A percentile compares a stretch with the other conserved stretches of the same genome.
phyloP scores from a whole-genome alignment of 352 stramenopile genomes.

The Phytophthora litchii region DNA sequence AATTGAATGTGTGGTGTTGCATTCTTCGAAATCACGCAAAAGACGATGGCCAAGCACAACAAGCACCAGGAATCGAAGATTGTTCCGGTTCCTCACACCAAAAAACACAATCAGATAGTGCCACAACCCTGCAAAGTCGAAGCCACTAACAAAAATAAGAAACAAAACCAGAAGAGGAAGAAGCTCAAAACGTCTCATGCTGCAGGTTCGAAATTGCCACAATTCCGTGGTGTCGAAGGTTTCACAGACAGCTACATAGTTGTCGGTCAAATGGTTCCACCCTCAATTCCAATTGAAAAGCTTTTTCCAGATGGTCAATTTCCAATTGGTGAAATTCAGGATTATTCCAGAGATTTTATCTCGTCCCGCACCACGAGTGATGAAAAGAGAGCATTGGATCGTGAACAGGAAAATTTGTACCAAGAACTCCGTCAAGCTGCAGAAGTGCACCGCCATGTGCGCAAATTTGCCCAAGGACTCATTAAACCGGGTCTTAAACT shows the following conservation, averaged over 20 bases:
- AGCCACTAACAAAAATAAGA: too few species aligned
- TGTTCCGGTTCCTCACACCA: too few species aligned
- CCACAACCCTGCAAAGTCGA: too few species aligned
- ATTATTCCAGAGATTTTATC: slow-evolving; percentile 92
- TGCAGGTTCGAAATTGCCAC: slow-evolving; percentile 50
- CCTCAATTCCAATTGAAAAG: slow-evolving; percentile 88
- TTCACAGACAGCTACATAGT: slow-evolving; percentile 94
- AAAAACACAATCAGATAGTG: too few species aligned
- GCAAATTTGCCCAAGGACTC: slow-evolving; percentile 94
- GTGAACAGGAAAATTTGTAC: slow-evolving; percentile 59
- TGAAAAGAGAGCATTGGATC: slow-evolving; percentile 85
- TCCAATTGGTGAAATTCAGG: slow-evolving; percentile 92
- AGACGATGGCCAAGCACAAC: too few species aligned
- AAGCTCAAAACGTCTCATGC: background rate
- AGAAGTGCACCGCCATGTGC: slow-evolving; percentile 93
- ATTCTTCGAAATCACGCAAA: too few species aligned
- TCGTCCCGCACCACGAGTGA: slow-evolving; percentile 81
- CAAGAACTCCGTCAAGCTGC: slow-evolving; percentile 86
- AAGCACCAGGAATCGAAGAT: too few species aligned
- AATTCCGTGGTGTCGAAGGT: slow-evolving; percentile 65
- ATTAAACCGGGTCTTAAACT: slow-evolving; percentile 96
- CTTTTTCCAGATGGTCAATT: slow-evolving; percentile 70
- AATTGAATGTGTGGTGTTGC: too few species aligned
- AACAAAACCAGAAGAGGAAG: too few species aligned
- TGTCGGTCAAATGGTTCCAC: slow-evolving; percentile 94